Base-by-base conservation (phyloP, 805 yeast species). In the Candida vaughaniae region DNA sequence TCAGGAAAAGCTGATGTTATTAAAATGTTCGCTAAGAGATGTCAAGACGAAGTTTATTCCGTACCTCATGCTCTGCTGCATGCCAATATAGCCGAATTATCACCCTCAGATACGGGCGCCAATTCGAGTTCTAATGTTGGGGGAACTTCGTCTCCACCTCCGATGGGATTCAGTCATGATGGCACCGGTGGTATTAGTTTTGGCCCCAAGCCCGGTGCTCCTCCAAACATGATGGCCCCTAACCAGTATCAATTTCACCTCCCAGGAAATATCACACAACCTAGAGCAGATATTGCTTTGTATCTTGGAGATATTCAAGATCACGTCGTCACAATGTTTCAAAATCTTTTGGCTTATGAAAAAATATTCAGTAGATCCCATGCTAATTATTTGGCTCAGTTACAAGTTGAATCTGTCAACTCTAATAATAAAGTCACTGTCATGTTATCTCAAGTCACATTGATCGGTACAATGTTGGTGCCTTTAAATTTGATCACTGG, bases 1-100 rank as follows among this genome's bases (percentile, higher is more conserved):
- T 80, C 91, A 27, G 96, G 96, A 46, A 91, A 91, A 58, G 97
- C 97, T 0, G 98, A 91, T 59, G 98, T 91, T 37, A 86, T 91
- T 53, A 85, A 85, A 51, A 90, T 89, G 95, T 88, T 91, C 68
- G 93, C 96, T 25, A 91, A 91, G 59, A 75, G 98, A 52, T 89
- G 96, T 61, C 90, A 84, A 52, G 97, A 89, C 62, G 80, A 77
- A 42, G 46, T 35, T 14, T 33, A 19, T 14, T 26, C 38, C 16
- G 25, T 29, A 6, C 36, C 38, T 10, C 29, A 12, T 7, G 12
- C 19, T 6, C 41, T 28, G 10, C 19, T 18, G 23, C 35, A 22
- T 12, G 22, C 39, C 22, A 41, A 31, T 35, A 36, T 25, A 29
- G 16, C 36, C 9, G 22, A 27, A 29, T 41, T 27, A 29, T 27